A percentile compares a stretch with the other conserved stretches of the same genome.
Conservation (phyloP, 306 rosid species). For the Cucurbita ficifolia region DNA sequence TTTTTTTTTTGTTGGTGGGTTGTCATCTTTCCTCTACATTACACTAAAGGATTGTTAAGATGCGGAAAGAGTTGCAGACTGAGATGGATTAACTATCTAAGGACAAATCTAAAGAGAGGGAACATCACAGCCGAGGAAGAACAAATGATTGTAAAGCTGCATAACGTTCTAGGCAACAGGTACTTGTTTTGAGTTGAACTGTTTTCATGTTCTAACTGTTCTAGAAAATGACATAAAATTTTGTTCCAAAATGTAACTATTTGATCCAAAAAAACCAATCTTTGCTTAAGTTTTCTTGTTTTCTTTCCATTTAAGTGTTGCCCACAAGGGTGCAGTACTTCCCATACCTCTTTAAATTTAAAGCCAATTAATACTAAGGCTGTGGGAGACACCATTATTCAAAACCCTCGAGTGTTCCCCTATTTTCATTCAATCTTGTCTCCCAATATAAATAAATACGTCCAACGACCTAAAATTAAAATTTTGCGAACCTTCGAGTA, state of each 20-base stretch:
- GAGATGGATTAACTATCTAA: constrained; percentile 4
- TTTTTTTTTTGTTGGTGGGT: no score
- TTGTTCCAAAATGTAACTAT: neutral
- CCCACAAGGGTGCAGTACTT: neutral
- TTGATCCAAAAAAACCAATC: neutral
- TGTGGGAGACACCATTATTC: neutral
- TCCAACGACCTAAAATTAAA: neutral
- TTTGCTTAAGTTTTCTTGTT: neutral
- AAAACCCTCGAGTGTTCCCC: neutral
- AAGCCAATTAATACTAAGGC: neutral
- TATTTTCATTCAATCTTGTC: neutral
- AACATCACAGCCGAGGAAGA: constrained; percentile 42
- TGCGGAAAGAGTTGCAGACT: neutral
- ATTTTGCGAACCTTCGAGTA: neutral
- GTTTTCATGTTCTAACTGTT: neutral
- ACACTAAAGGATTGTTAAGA: neutral
- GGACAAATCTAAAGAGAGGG: neutral
- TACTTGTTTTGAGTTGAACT: neutral
- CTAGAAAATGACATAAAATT: neutral
- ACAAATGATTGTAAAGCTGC: constrained; percentile 35
- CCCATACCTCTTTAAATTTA: neutral
- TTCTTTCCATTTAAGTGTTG: neutral
- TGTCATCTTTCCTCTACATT: neutral
- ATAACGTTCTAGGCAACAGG: constrained; percentile 38
- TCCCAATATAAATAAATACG: neutral